Base-by-base conservation (phyloP, 2,329 filamentous ascomycete species). In the Fusarium sp. region DNA sequence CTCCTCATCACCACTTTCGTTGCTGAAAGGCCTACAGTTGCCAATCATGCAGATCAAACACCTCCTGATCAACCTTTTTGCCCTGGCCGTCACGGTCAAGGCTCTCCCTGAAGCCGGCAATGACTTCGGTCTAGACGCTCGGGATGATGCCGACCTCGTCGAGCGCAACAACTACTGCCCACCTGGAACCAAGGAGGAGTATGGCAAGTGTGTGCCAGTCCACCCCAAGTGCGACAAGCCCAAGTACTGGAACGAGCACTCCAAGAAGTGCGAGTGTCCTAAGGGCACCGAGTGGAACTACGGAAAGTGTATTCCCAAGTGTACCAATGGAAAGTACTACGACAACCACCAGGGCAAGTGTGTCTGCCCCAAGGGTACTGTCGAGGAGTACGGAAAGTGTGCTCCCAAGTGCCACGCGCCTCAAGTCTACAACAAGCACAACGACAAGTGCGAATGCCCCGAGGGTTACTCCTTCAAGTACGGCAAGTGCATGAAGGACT, bases 1-100 rank as follows among this genome's bases (percentile, higher is more conserved):
- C 32, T 32, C 7, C 4, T 7, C 20, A 37, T 46, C 19, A 51
- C 5, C 30, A 65, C 59, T 50, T 52, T 69, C 56, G 44, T 44
- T 65, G 55, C 47, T 55, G 56, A 71, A 68, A 62, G 66, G 66
- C 60, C 33, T 49, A 22, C 48, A 57, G 41, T 52, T 58, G 68
- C 68, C 68, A 57, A 64, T 41, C 51, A 71, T 71, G 68, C 68
- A 69, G 62, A 54, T 71, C 56, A 71, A 71, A 22, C 46, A 69
- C 22, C 48, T 71, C 13, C 22, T 71, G 32, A 30, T 69, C 65
- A 71, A 68, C 57, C 45, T 68, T 20, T 37, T 69, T 25, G 68
- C 65, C 32, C 23, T 69, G 60, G 8, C 68, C 57, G 52, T 69
- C 35, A 54, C 68, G 35, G 68, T 70, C 62, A 70, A 69, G 61